Evolutionary conservation across 2,329 filamentous ascomycete genomes (phyloP).

Genomic region (Sporothrix variecibatus): DNA sequence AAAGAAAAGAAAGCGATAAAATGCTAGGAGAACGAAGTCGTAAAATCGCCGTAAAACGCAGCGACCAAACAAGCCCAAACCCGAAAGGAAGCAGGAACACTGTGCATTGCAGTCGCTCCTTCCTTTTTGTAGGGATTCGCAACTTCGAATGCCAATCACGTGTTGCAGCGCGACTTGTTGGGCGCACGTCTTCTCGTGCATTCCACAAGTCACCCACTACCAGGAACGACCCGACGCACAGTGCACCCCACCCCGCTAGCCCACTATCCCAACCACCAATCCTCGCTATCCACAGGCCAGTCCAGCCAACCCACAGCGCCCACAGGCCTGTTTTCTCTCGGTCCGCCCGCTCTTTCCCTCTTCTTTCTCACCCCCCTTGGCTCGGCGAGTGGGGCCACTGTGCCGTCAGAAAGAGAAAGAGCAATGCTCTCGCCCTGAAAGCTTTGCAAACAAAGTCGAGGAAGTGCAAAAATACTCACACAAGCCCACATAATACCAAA

Average conservation of each 20-base stretch:
- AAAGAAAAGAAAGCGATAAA: background rate
- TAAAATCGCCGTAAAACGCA: background rate
- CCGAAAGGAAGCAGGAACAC: conserved; percentile 7
- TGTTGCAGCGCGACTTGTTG: conserved; percentile 7
- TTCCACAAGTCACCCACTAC: conserved; percentile 21
- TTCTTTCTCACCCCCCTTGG: background rate
- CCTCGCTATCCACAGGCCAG: background rate
- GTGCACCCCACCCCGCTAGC: conserved; percentile 2
- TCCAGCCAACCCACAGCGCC: background rate
- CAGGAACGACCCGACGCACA: background rate
- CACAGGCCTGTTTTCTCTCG: background rate
- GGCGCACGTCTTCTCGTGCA: background rate
- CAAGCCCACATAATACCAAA: background rate
- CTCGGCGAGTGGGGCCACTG: background rate
- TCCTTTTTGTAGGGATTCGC: background rate
- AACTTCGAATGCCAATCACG: background rate
- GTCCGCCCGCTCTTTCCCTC: conserved; percentile 12
- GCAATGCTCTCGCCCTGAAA: background rate
- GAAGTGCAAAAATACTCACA: background rate
- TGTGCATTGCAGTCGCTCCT: background rate
- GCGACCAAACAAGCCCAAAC: background rate
- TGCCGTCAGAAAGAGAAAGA: background rate
- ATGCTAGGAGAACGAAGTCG: background rate
- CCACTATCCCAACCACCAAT: background rate
- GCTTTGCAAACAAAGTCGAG: background rate